These are phyloP conservation scores for Tetrahymena elliotti DNA, from an alignment of 73 alveolate genomes.

Conservation along the genomic window DNA sequence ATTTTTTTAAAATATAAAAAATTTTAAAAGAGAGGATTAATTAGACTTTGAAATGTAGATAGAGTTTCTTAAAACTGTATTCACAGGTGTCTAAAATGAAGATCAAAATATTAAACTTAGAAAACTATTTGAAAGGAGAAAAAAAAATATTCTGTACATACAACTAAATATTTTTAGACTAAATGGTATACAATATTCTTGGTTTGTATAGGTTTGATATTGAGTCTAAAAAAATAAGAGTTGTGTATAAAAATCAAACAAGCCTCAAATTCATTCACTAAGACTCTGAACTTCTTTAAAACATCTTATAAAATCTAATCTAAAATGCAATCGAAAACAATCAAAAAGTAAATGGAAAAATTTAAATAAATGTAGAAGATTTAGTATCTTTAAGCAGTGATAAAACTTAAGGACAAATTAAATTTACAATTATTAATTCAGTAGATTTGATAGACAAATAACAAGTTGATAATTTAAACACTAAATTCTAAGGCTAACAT, in stretches of 20 bases:
- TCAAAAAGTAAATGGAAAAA: background rate
- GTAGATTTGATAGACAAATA: background rate
- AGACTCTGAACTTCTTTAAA: background rate
- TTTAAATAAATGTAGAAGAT: background rate
- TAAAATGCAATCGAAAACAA: background rate
- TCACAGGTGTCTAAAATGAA: background rate
- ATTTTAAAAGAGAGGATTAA: background rate
- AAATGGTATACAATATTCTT: background rate
- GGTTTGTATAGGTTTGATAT: background rate
- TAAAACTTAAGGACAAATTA: background rate
- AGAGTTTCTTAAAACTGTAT: background rate
- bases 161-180: background rate
- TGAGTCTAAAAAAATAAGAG: background rate
- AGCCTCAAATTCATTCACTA: background rate
- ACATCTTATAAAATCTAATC: background rate
- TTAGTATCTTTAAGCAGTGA: background rate
- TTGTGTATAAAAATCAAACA: background rate
- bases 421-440: background rate
- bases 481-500: background rate
- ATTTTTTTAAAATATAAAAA: background rate
- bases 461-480: background rate
- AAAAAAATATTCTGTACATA: background rate
- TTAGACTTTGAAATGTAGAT: background rate
- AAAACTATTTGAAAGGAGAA: background rate
- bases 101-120: background rate